phyloP scores from a whole-genome alignment of 1,284 basidiomycete genomes.

The Cerioporus squamosus region DNA sequence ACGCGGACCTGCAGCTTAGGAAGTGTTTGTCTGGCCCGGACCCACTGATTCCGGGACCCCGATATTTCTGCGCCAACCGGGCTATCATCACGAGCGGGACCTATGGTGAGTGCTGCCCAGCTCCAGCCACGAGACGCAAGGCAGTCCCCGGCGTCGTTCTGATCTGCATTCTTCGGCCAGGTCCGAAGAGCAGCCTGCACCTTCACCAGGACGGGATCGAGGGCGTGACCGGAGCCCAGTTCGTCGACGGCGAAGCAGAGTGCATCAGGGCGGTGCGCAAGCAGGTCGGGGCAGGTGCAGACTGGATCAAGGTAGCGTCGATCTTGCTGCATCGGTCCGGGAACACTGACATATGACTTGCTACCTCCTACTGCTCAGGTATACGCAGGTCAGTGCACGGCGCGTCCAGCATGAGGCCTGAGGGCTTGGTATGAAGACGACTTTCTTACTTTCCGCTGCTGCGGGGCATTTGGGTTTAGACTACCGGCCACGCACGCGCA shows the following conservation, averaged over 20 bases:
- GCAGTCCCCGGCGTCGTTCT: not conserved
- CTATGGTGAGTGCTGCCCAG: slow-evolving; percentile 53
- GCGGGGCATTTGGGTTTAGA: slow-evolving; percentile 38
- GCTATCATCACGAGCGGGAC: slow-evolving; percentile 67
- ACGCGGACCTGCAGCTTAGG: slow-evolving; percentile 64
- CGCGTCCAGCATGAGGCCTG: no score
- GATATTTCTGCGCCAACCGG: slow-evolving; percentile 65
- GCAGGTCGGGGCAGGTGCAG: slow-evolving; percentile 71
- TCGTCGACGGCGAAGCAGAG: slow-evolving; percentile 60
- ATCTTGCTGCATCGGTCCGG: slow-evolving; percentile 4
- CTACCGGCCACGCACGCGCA: slow-evolving; percentile 53
- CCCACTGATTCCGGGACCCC: slow-evolving; percentile 61
- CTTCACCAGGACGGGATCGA: slow-evolving; percentile 56
- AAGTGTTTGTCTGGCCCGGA: slow-evolving; percentile 57
- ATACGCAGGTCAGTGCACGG: slow-evolving; percentile 20
- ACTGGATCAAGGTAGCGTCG: slow-evolving; percentile 62
- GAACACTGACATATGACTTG: not conserved
- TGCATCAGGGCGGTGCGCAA: slow-evolving; percentile 61
- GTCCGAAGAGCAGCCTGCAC: slow-evolving; percentile 56
- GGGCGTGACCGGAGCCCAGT: slow-evolving; percentile 59
- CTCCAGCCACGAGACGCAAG: no score
- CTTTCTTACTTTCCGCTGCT: not conserved
- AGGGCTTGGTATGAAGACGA: no score
- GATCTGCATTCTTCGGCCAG: slow-evolving; percentile 24
- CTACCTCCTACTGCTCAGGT: slow-evolving; percentile 5